Evolutionary conservation across 2,329 filamentous ascomycete species (phyloP).

Genomic region (Taxawa tesnikishii): DNA sequence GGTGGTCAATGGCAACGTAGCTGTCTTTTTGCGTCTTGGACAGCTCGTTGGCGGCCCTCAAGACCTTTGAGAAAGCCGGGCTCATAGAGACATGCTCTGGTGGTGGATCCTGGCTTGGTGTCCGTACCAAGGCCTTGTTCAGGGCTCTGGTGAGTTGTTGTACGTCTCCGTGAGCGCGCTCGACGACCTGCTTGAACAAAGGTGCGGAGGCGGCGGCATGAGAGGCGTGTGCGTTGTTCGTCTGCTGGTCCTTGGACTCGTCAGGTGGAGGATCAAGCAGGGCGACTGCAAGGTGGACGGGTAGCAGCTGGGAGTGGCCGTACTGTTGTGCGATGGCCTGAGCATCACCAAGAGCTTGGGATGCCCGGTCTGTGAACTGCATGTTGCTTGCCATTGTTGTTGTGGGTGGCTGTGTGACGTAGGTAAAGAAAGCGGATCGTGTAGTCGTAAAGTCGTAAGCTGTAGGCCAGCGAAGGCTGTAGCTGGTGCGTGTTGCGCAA

Average conservation of each 20-base stretch:
- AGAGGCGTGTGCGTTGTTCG: constrained; percentile 47
- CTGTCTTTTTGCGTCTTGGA: constrained; percentile 97
- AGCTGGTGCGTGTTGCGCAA: neutral
- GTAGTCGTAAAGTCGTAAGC: neutral
- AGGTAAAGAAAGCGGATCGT: neutral
- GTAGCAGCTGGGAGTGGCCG: constrained; percentile 78
- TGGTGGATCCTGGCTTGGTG: constrained; percentile 89
- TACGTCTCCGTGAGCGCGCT: constrained; percentile 84
- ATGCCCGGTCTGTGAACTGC: constrained; percentile 89
- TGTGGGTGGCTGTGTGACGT: neutral
- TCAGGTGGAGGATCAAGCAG: constrained; percentile 66
- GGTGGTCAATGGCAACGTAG: constrained; percentile 87
- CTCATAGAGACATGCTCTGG: constrained; percentile 79
- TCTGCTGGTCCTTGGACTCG: constrained; percentile 66
- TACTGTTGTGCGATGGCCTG: constrained; percentile 83
- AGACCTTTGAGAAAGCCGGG: constrained; percentile 67
- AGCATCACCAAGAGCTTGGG: constrained; percentile 80
- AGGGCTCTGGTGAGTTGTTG: constrained; percentile 79
- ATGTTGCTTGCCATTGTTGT: constrained; percentile 59
- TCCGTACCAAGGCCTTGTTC: constrained; percentile 81
- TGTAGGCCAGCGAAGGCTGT: too few species aligned
- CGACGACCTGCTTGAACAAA: constrained; percentile 90
- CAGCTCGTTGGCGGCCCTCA: constrained; percentile 75
- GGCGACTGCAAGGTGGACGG: constrained; percentile 77
- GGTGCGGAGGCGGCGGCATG: constrained; percentile 51